Evolutionary conservation across 108 stramenopile species (phyloP), one percentile per base, ranked within the genome.

Genomic region (Nitzschia sp.): DNA sequence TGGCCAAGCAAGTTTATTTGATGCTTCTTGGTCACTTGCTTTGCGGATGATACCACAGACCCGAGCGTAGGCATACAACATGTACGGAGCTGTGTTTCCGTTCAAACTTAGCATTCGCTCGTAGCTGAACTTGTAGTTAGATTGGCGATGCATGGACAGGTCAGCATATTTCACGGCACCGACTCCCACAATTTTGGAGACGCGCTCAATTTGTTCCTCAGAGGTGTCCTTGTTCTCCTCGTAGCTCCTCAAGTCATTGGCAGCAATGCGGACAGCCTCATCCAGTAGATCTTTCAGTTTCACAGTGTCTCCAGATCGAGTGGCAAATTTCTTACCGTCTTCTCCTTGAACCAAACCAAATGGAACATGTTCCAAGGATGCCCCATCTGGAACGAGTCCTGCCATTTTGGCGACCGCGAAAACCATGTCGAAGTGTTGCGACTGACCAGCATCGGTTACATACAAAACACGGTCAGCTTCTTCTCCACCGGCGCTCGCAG

Each of bases 121-220:
- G 73, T 98, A 99, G 82, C 90, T 94, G 80, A 99, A 99, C 39
- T 87, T 76, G 83, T 99, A 99, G 74, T 97, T 94, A 9, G 96
- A 96, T 61, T 87, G 89, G 8, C 97, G 93, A 80, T 98, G 95
- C 88, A 98, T 90, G 60, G 90, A 89, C 26, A 98, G 77, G 71
- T 99, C 99, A 7, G 95, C 96, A 78, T 99, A 99, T 75, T 99
- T 99, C 29, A 98, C 98, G 19, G 97, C 97, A 61, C 97, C 97
- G 53, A 98, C 96, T 26, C 99, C 99, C 20, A 99, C 90, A 52
- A 92, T 91, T 34, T 72, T 83, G 12, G 88, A 85, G 39, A 86
- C 80, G 7, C 60, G 59, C 34, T 93, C 79, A 51, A 92, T 80
- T 22, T 75, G 69, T 24, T 68, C 90, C n/a, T 72, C 72, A 10